These are phyloP conservation scores for Rhizophlyctis rosea DNA, from an alignment of 192 early-diverging fungal species.

Conservation along the genomic window DNA sequence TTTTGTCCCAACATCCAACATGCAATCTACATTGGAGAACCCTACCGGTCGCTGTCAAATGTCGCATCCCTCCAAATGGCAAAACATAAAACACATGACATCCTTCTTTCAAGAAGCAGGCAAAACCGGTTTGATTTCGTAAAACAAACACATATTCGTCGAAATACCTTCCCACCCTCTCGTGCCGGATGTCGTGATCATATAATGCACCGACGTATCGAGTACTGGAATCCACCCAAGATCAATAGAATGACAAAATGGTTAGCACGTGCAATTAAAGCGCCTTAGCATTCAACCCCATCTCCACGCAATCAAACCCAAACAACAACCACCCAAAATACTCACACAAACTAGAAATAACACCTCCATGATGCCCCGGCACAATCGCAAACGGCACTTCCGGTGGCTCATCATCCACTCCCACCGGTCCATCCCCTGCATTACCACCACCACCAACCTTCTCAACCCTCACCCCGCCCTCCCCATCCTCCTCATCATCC, in stretches of 20 bases:
- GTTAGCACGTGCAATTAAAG: background rate
- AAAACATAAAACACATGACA: too few species aligned
- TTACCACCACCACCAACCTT: background rate
- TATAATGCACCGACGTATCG: slow-evolving; percentile 69
- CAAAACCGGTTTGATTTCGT: slow-evolving; percentile 63
- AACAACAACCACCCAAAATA: too few species aligned
- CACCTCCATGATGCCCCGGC: slow-evolving; percentile 89
- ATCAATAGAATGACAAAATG: too few species aligned
- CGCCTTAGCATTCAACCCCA: too few species aligned
- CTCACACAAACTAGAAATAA: slow-evolving; percentile 72
- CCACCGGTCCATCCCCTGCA: background rate
- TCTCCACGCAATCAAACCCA: too few species aligned
- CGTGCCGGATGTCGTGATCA: slow-evolving; percentile 91
- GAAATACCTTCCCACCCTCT: slow-evolving; percentile 93
- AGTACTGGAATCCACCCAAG: slow-evolving; percentile 52
- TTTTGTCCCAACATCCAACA: too few species aligned
- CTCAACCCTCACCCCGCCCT: background rate
- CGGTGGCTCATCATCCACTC: slow-evolving; percentile 32
- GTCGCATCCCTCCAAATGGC: too few species aligned
- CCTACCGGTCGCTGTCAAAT: too few species aligned
- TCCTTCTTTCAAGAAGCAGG: too few species aligned
- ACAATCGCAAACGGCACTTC: slow-evolving; percentile 86
- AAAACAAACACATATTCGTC: slow-evolving; percentile 82
- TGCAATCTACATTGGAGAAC: too few species aligned
- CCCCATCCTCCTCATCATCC: background rate